Conservation (phyloP, 805 yeast species). For the Wickerhamiella bombiphila region DNA sequence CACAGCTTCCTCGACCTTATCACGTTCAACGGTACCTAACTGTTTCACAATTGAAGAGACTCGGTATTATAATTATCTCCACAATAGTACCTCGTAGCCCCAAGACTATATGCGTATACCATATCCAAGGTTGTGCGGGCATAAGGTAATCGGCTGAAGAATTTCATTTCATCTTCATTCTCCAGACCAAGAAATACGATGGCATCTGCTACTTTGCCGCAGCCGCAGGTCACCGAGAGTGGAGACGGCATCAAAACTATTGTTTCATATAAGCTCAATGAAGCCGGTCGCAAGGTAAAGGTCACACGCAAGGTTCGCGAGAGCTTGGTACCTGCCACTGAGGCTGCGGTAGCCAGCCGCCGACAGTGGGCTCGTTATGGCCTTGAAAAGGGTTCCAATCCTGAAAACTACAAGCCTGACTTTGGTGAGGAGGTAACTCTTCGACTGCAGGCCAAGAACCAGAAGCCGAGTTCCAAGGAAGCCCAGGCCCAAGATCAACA, state of each 20-base stretch:
- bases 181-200: no score
- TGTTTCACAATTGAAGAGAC: no score
- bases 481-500: constrained; percentile 26
- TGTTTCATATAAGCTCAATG: constrained; percentile 49
- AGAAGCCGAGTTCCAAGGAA: constrained; percentile 28
- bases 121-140: no score
- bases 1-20: no score
- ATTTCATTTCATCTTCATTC: no score
- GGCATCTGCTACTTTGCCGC: constrained; percentile 10
- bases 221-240: constrained; percentile 6
- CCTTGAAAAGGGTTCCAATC: constrained; percentile 35
- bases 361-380: constrained; percentile 84
- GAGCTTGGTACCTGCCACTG: constrained; percentile 62
- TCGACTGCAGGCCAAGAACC: constrained; percentile 10
- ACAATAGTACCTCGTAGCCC: no score
- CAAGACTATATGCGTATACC: no score
- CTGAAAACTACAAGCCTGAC: constrained; percentile 36
- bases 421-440: constrained; percentile 9
- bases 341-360: constrained; percentile 74
- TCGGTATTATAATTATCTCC: no score
- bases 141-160: no score
- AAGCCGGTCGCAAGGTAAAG: constrained; percentile 70
- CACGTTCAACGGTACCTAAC: no score
- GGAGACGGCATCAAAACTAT: constrained; percentile 85
- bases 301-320: constrained; percentile 75